These are phyloP conservation scores for Babesia caballi DNA, from an alignment of 169 alveolate species.

Conservation along the genomic window DNA sequence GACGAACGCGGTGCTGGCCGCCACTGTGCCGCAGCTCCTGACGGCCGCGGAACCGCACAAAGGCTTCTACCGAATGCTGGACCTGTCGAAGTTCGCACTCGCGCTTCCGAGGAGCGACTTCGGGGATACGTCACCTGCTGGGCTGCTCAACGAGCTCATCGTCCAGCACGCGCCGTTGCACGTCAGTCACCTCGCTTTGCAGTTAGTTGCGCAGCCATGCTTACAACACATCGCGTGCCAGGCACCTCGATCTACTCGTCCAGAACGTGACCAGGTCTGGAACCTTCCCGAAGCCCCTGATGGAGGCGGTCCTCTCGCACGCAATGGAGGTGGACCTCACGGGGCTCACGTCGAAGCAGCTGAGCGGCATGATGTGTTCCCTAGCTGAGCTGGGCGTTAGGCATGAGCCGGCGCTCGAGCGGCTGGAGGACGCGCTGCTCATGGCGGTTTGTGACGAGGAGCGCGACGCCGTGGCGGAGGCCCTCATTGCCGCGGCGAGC, in stretches of 20 bases:
- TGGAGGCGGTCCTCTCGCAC: conserved; percentile 4
- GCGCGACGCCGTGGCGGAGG: neutral
- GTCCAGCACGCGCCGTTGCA: conserved; percentile 10
- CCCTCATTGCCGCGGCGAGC: neutral
- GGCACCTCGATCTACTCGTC: conserved; percentile 24
- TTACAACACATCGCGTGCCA: neutral
- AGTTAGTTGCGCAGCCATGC: neutral
- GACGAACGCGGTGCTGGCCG: conserved; percentile 13
- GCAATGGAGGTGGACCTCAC: conserved; percentile 24
- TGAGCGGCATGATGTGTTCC: conserved; percentile 7
- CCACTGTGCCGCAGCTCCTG: neutral
- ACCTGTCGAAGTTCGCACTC: conserved; percentile 13
- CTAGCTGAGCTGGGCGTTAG: conserved; percentile 26
- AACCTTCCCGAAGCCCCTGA: neutral
- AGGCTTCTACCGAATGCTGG: conserved; percentile 9
- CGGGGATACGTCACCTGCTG: neutral
- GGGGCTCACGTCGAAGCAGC: neutral
- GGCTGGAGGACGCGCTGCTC: conserved; percentile 7
- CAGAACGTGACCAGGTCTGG: neutral
- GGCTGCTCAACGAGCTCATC: conserved; percentile 1
- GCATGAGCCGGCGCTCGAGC: conserved; percentile 37
- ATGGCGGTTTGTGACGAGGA: neutral
- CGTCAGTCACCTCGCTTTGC: conserved; percentile 4
- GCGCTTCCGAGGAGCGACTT: neutral
- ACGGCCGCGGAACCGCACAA: conserved; percentile 6